Base-by-base conservation (phyloP, 164 flowering plant genomes). In the Aristolochia fimbriata region DNA sequence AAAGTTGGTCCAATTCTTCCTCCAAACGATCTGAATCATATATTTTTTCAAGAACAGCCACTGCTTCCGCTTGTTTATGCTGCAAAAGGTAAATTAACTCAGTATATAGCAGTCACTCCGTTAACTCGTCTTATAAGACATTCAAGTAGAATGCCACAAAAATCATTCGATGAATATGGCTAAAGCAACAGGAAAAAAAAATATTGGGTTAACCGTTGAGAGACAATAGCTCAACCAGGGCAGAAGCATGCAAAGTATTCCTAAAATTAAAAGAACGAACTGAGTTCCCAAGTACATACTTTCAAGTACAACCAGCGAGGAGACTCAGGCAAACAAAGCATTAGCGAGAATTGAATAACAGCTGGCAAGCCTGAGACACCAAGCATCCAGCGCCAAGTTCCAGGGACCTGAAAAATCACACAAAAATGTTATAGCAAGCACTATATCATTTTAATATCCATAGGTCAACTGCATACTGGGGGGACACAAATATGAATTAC, bases 311-410 rank as follows among this genome's bases (percentile, higher is more conserved):
- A 10, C 43, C 43, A 37, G 43, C 43, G 43, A 0, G 99, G 97
- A 25, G 99, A 93, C 64, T 93, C 99, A 0, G 99, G 97, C 73
- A 93, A 58, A 68, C 65, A 78, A 7, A 93, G 72, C 99, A 90
- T 88, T 27, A 86, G 69, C 62, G 62, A 58, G 68, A 93, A 90
- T 71, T 93, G 99, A 30, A 88, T 47, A 24, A 91, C 65, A 59
- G 96, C 97, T 16, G 99, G 99, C 51, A 88, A 80, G 60, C 65
- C 88, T 24, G 99, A 65, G 66, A 83, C 89, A 58, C 99, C 99
- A 57, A 93, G 95, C 99, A 93, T 93, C 99, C 99, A 93, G 45
- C 97, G 77, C 99, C 99, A 93, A 52, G 99, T 93, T 55, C 99
- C 99, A 2, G 86, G 91, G 33, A 88, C 91, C 98, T 93, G 79